Base-by-base conservation (phyloP, 495 filamentous ascomycete species). In the Penicillium simplicissimum region DNA sequence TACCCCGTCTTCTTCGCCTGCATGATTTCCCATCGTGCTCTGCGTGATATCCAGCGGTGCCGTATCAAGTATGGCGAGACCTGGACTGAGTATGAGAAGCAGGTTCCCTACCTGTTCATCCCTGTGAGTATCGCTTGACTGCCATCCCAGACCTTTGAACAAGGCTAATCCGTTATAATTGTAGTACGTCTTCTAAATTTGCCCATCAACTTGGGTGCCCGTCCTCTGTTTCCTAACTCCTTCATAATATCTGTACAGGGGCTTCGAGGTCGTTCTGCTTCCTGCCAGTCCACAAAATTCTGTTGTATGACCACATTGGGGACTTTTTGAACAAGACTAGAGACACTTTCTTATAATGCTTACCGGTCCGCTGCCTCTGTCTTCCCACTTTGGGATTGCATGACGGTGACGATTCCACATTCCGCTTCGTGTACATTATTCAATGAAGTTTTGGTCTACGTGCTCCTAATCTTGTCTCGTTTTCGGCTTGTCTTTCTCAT, bases 31-130 rank as follows among this genome's bases (percentile, higher is more conserved):
- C 95, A 98, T 77, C 90, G 95, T 58, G 89, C 92, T 21, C 81
- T 80, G 70, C 85, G 95, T 58, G 95, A 98, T 76, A 93, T 96
- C 60, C 81, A 89, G 66, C 81, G 88, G 58, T 98, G 95, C 78
- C 82, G 86, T 42, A 82, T 77, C 70, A 97, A 92, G 83, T 98
- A 98, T 78, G 95, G 95, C 31, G 89, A 92, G 55, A 88, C 90
- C 45, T 98, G 95, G 95, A 74, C 78, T 48, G 89, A 97, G 81
- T 98, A 97, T 73, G 89, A 91, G 81, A 84, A 82, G 76, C 83
- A 81, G 73, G 92, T 96, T 58, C 95, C 95, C 43, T 97, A 94
- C 78, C 79, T 97, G 64, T 97, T 97, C 70, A 96, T 98, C 84
- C 95, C 95, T 67, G 93, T 96, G 75, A 84, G 92, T 88, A 21